Conservation (phyloP, 2,329 filamentous ascomycete genomes). For the Cryphonectria naterciae region DNA sequence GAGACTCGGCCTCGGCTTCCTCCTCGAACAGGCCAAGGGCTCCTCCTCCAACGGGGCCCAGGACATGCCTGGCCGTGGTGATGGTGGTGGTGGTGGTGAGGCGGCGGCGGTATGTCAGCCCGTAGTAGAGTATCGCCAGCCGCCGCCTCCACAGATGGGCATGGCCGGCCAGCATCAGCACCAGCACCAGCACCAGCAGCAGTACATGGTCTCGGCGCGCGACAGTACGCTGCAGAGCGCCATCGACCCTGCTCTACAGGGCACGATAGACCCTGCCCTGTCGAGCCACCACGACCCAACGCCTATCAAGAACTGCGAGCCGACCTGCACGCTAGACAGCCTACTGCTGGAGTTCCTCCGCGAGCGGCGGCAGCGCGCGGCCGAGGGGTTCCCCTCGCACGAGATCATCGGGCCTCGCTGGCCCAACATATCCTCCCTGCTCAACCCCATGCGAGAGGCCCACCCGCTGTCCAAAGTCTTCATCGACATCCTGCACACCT, state of each 20-base stretch:
- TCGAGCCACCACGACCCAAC: constrained; percentile 33
- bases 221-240: constrained; percentile 19
- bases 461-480: constrained; percentile 85
- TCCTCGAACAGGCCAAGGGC: constrained; percentile 65
- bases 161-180: not conserved
- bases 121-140: constrained; percentile 46
- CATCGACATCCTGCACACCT: constrained; percentile 82
- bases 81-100: no score
- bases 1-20: constrained; percentile 72
- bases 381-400: constrained; percentile 65
- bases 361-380: constrained; percentile 67
- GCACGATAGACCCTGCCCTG: constrained; percentile 26
- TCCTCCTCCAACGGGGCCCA: constrained; percentile 54
- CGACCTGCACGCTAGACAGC: constrained; percentile 77
- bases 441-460: constrained; percentile 70
- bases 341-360: constrained; percentile 81
- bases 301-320: constrained; percentile 62
- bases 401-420: constrained; percentile 77
- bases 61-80: constrained; percentile 49
- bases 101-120: constrained; percentile 46
- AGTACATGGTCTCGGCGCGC: constrained; percentile 17
- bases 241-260: constrained; percentile 34
- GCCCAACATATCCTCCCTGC: constrained; percentile 76
- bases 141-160: constrained; percentile 53
- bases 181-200: not conserved